Evolutionary conservation across 306 rosid species (phyloP).

Genomic region (Prosopis cineraria): DNA sequence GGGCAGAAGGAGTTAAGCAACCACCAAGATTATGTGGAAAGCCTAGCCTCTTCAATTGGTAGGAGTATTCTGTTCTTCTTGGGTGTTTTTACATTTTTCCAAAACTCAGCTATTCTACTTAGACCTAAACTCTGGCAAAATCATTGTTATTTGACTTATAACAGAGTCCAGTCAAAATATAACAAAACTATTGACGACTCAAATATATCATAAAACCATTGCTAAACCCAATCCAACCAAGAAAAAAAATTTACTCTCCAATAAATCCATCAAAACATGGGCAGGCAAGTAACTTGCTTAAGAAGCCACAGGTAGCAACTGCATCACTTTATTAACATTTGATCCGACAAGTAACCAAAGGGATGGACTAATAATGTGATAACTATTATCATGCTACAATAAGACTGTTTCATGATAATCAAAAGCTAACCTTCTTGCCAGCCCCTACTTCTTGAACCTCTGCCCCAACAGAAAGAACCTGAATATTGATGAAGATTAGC

Average conservation of each 20-base stretch:
- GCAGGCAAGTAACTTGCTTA: neutral
- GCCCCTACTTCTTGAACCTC: conserved; percentile 74
- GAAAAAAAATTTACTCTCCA: neutral
- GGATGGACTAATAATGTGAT: neutral
- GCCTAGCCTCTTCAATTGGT: neutral
- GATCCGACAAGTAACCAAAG: conserved; percentile 1
- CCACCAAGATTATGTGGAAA: neutral
- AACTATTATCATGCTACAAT: neutral
- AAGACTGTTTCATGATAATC: conserved; percentile 5
- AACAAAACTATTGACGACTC: no score
- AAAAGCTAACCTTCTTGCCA: conserved; percentile 71
- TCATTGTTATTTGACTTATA: no score
- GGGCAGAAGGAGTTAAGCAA: neutral
- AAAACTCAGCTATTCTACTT: neutral
- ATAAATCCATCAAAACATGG: neutral
- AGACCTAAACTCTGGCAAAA: no score
- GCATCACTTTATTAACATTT: neutral
- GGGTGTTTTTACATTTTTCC: neutral
- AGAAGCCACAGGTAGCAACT: neutral
- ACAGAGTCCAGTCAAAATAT: no score
- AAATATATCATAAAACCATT: neutral
- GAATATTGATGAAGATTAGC: conserved; percentile 33
- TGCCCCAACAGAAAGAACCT: conserved; percentile 80
- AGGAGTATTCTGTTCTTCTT: neutral
- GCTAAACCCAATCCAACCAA: neutral